Evolutionary conservation across 176 grass and related monocot genomes (phyloP).

Genomic region (Elymus sibiricus): DNA sequence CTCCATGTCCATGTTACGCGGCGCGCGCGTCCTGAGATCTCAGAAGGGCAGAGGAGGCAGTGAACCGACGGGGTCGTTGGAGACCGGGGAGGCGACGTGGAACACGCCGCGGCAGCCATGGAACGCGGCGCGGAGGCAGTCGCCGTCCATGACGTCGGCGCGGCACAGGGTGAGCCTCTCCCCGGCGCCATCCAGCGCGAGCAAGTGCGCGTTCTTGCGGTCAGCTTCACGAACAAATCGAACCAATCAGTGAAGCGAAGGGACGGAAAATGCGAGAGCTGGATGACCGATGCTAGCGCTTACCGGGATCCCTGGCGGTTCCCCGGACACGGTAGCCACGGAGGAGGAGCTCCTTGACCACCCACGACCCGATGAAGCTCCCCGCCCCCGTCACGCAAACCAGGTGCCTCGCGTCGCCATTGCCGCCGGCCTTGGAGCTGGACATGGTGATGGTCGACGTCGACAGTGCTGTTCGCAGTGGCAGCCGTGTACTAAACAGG

Average conservation of each 20-base stretch:
- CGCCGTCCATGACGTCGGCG: conserved; percentile 36
- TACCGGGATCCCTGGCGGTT: conserved; percentile 44
- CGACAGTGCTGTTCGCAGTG: neutral
- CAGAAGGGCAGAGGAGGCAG: neutral
- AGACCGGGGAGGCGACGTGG: conserved; percentile 51
- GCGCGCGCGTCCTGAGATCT: no score
- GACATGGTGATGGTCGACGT: neutral
- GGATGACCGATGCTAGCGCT: no score
- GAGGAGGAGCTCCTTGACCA: conserved; percentile 41
- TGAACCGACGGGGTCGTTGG: conserved; percentile 20
- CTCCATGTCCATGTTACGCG: no score
- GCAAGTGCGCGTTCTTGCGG: conserved; percentile 45
- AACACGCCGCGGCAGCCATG: conserved; percentile 45
- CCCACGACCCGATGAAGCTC: conserved; percentile 50
- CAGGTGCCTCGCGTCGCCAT: neutral
- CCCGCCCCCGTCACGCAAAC: conserved; percentile 47
- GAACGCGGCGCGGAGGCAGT: conserved; percentile 26
- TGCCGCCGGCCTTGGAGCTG: neutral
- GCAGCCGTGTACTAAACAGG: no score
- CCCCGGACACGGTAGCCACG: conserved; percentile 45
- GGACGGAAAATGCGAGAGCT: no score
- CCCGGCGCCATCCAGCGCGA: conserved; percentile 15
- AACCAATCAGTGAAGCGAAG: no score
- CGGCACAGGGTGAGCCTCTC: conserved; percentile 35
- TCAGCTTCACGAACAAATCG: neutral